These are phyloP conservation scores for Arxiozyma telluris DNA, from an alignment of 1,139 yeast species.

Conservation along the genomic window DNA sequence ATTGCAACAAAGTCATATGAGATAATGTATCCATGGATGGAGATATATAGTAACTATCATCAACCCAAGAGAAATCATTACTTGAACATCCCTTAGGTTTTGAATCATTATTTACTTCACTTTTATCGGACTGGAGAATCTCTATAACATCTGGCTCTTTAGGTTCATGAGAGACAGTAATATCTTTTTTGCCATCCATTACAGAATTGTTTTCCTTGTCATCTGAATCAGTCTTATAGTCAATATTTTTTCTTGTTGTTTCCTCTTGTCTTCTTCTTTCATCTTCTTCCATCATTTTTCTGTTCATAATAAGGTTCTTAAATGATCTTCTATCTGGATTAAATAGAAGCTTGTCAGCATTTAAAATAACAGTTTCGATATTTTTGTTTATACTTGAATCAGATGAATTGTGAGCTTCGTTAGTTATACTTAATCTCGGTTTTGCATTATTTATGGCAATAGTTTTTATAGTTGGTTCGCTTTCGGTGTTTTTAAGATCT, in stretches of 20 bases:
- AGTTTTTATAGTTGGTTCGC: background rate
- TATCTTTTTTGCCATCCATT: background rate
- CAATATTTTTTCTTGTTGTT: background rate
- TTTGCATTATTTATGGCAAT: background rate
- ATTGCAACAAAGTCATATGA: constrained; percentile 49
- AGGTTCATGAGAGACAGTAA: background rate
- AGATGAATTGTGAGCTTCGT: background rate
- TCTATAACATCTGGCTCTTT: background rate
- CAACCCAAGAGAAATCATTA: constrained; percentile 40
- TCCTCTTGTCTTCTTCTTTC: constrained; percentile 6
- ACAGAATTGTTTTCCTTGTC: background rate
- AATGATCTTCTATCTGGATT: constrained; percentile 25
- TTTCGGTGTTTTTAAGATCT: background rate
- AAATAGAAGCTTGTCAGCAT: constrained; percentile 16
- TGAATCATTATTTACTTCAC: constrained; percentile 4
- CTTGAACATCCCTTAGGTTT: constrained; percentile 17
- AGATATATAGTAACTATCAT: constrained; percentile 79
- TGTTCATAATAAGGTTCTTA: constrained; percentile 18
- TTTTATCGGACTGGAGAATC: background rate
- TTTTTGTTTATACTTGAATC: background rate
- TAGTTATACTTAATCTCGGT: background rate
- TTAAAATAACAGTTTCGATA: background rate
- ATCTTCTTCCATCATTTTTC: constrained; percentile 2
- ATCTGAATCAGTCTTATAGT: background rate
- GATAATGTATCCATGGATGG: constrained; percentile 63